Percentiles rank a stretch among this genome's conserved stretches.
These are phyloP conservation scores for Irpex rosettiformis DNA, from an alignment of 1,284 basidiomycete species.

Conservation along the genomic window DNA sequence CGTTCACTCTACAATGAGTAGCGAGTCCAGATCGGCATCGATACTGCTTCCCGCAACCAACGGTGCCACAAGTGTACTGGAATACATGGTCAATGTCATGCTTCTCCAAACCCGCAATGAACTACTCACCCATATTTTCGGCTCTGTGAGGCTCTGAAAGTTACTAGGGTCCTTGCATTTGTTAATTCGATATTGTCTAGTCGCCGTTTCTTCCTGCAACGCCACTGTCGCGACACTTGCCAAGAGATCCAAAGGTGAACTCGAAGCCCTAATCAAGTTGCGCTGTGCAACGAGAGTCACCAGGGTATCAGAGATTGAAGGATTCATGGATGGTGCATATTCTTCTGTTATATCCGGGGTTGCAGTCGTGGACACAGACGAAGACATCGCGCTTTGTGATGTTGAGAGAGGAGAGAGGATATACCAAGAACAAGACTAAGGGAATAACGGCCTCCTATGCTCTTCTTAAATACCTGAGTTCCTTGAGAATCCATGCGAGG, in stretches of 20 bases:
- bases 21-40: background rate
- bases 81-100: background rate
- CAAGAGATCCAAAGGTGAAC: background rate
- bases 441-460: no score
- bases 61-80: background rate
- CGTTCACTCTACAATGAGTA: background rate
- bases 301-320: no score
- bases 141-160: background rate
- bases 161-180: background rate
- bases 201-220: background rate
- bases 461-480: no score
- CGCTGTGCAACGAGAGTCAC: no score
- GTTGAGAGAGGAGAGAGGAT: no score
- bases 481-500: no score
- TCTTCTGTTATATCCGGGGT: no score
- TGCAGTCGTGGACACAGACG: no score
- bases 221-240: background rate
- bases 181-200: background rate
- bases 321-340: no score
- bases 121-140: background rate
- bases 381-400: no score
- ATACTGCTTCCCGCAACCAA: background rate
- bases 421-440: no score
- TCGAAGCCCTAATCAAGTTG: no score
- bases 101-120: background rate